phyloP scores from a whole-genome alignment of 2,329 filamentous ascomycete genomes.

The Macrophomina tecta region DNA sequence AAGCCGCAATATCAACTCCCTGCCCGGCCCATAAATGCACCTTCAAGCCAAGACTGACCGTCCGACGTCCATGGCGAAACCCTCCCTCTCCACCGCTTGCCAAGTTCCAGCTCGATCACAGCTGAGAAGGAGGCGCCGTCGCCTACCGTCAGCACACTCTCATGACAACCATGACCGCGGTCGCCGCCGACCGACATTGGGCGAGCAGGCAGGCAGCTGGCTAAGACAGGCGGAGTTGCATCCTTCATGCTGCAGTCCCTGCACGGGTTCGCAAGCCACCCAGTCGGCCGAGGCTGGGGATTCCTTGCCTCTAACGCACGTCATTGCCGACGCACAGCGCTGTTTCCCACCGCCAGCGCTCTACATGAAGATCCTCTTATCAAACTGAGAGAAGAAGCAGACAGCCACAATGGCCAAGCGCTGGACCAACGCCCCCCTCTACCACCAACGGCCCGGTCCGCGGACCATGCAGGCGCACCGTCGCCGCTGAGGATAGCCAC shows the following conservation, averaged over 20 bases:
- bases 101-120: background rate
- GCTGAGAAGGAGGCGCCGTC: background rate
- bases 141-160: background rate
- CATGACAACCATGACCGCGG: background rate
- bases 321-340: slow-evolving; percentile 17
- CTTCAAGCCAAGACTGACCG: background rate
- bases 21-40: background rate
- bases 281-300: background rate
- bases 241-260: slow-evolving; percentile 1
- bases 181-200: background rate
- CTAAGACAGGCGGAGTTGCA: slow-evolving; percentile 7
- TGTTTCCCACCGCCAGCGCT: slow-evolving; percentile 13
- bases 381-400: slow-evolving; percentile 5
- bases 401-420: slow-evolving; percentile 4
- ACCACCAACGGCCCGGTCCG: slow-evolving; percentile 13
- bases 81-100: background rate
- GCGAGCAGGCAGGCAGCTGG: background rate
- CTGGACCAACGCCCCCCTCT: slow-evolving; percentile 3
- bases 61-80: background rate
- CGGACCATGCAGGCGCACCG: slow-evolving; percentile 2
- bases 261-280: slow-evolving; percentile 17
- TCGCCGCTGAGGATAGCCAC: background rate
- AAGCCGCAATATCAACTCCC: background rate
- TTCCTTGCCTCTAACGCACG: slow-evolving; percentile 21
- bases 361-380: slow-evolving; percentile 15